Conservation (phyloP, 768 basidiomycete genomes). For the Ramaria rubella region DNA sequence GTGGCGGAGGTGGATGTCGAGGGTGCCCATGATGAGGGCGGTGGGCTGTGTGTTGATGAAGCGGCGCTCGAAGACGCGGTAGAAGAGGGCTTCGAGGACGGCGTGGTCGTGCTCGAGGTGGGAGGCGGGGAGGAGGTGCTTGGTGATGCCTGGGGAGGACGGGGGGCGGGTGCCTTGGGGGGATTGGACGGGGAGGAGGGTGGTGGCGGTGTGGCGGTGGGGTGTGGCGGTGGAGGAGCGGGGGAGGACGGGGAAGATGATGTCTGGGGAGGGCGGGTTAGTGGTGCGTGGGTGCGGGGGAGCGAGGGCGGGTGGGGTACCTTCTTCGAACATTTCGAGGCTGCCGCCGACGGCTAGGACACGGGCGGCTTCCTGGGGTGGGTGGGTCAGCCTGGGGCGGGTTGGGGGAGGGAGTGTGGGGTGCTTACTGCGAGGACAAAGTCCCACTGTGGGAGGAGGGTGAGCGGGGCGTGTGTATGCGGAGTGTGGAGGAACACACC, state of each 20-base stretch:
- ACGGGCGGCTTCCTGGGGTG: conserved; percentile 62
- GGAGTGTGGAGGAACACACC: conserved; percentile 29
- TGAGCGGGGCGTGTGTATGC: neutral
- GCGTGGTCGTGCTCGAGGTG: conserved; percentile 56
- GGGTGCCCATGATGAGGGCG: neutral
- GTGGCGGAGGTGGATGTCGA: neutral
- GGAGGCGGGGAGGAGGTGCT: conserved; percentile 13
- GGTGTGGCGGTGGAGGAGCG: conserved; percentile 63
- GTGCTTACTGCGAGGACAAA: conserved; percentile 52
- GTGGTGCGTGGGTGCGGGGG: neutral
- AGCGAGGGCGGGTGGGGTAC: conserved; percentile 34
- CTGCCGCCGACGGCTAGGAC: conserved; percentile 63
- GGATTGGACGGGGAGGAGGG: neutral
- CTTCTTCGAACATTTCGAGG: conserved; percentile 69
- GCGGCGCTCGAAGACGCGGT: conserved; percentile 60
- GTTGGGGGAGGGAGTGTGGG: too few relatives aligned
- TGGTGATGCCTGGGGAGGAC: conserved; percentile 28
- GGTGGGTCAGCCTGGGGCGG: neutral
- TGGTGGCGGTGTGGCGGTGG: conserved; percentile 32
- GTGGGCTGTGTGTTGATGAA: conserved; percentile 69
- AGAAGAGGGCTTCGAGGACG: conserved; percentile 58
- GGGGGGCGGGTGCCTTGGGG: conserved; percentile 14
- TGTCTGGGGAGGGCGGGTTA: conserved; percentile 37
- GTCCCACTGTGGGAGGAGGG: conserved; percentile 46
- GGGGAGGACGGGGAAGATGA: conserved; percentile 71